Percentiles rank a stretch among this genome's conserved stretches.
Conservation (phyloP, 805 yeast genomes). For the Sporopachydermia lactativora region DNA sequence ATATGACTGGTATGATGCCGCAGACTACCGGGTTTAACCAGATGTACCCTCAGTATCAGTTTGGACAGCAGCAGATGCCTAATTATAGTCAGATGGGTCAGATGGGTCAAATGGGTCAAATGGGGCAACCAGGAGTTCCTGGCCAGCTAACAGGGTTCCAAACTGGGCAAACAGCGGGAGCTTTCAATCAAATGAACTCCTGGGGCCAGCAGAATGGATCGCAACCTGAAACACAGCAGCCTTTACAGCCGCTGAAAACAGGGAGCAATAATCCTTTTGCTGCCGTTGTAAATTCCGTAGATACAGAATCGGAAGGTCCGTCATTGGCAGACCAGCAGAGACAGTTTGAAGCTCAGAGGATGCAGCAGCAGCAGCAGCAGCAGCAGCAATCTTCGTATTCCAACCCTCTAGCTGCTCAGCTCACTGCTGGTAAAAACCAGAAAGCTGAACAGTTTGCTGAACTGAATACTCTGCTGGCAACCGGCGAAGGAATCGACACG, state of each 20-base stretch:
- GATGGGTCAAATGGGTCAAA: too few species aligned
- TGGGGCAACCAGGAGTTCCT: slow-evolving; percentile 9
- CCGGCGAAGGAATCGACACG: slow-evolving; percentile 87
- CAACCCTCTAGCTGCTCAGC: slow-evolving; percentile 27
- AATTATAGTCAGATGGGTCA: background rate
- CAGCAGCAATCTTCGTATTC: slow-evolving; percentile 11
- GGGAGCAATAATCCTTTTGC: slow-evolving; percentile 79
- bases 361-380: slow-evolving; percentile 8
- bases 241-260: slow-evolving; percentile 42
- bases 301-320: slow-evolving; percentile 1
- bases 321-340: slow-evolving; percentile 10
- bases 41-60: slow-evolving; percentile 3
- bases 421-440: slow-evolving; percentile 38
- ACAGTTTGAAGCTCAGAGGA: slow-evolving; percentile 9
- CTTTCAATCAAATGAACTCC: slow-evolving; percentile 26
- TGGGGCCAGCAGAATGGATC: slow-evolving; percentile 25
- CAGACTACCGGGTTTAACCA: slow-evolving; percentile 5
- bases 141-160: slow-evolving; percentile 11
- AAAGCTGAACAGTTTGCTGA: slow-evolving; percentile 51
- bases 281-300: slow-evolving; percentile 4
- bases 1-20: slow-evolving; percentile 8
- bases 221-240: slow-evolving; percentile 18
- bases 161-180: slow-evolving; percentile 12
- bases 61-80: slow-evolving; percentile 2
- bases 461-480: slow-evolving; percentile 63